Conservation (phyloP, 2,329 filamentous ascomycete genomes). For the Penicillium oxalicum region DNA sequence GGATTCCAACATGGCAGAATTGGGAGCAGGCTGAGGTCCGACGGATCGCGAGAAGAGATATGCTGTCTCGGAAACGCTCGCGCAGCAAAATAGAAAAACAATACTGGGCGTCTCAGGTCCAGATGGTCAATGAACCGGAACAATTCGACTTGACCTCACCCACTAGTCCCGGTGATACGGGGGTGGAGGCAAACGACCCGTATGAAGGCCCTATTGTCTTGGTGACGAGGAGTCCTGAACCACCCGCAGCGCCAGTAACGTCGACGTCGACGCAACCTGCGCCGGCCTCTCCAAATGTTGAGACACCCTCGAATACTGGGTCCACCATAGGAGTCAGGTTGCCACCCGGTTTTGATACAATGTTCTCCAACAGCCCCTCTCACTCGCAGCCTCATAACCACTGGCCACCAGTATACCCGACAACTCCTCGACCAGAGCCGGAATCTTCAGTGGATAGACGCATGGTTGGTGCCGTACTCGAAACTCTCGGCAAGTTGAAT, state of each 20-base stretch:
- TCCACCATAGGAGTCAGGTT: constrained; percentile 16
- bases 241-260: not conserved
- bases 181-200: not conserved
- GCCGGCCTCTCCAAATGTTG: constrained; percentile 2
- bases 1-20: constrained; percentile 38
- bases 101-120: constrained; percentile 6
- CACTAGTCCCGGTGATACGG: constrained; percentile 6
- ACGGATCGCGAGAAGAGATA: constrained; percentile 36
- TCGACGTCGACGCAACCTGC: not conserved
- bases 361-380: constrained; percentile 27
- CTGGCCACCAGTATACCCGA: not conserved
- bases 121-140: not conserved
- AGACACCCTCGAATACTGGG: constrained; percentile 4
- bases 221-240: constrained; percentile 2
- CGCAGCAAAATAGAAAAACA: constrained; percentile 20
- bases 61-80: constrained; percentile 15
- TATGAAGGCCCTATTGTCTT: constrained; percentile 2
- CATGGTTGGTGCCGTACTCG: constrained; percentile 31
- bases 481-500: constrained; percentile 35
- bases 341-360: constrained; percentile 36
- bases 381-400: constrained; percentile 1
- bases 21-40: constrained; percentile 35
- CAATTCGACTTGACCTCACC: constrained; percentile 1
- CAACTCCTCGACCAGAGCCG: constrained; percentile 9
- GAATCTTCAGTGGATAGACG: constrained; percentile 15